Percentiles rank a stretch among this genome's conserved stretches.
Evolutionary conservation across 2,329 filamentous ascomycete species (phyloP).

Genomic region (Periconia sp.): DNA sequence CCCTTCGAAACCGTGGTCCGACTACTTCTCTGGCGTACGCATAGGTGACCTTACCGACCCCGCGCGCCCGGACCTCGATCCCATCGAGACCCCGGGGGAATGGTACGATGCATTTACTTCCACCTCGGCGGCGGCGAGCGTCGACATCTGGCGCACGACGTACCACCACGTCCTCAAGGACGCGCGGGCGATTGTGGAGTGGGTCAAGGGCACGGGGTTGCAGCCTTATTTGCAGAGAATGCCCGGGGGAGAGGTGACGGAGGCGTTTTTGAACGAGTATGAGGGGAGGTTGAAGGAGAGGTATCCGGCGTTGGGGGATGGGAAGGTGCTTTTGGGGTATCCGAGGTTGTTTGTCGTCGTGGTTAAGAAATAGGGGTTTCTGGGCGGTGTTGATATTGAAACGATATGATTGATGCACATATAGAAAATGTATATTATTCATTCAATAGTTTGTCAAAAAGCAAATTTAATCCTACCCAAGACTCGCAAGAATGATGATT

Average conservation of each 20-base stretch:
- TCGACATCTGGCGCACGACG: constrained; percentile 58
- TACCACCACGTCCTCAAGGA: constrained; percentile 57
- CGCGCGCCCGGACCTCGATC: constrained; percentile 45
- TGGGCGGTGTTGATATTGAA: too few relatives aligned
- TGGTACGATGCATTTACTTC: constrained; percentile 55
- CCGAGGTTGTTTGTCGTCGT: constrained; percentile 59
- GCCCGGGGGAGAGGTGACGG: constrained; percentile 33
- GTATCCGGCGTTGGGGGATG: constrained; percentile 53
- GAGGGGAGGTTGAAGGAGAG: constrained; percentile 44
- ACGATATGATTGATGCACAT: too few relatives aligned
- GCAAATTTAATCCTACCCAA: too few relatives aligned
- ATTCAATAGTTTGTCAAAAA: too few relatives aligned
- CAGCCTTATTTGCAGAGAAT: constrained; percentile 58
- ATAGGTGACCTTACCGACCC: constrained; percentile 17
- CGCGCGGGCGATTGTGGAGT: constrained; percentile 58
- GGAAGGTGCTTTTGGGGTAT: constrained; percentile 58
- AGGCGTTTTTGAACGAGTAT: constrained; percentile 53
- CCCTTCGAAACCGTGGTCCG: constrained; percentile 43
- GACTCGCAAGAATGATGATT: too few relatives aligned
- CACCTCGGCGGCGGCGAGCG: constrained; percentile 19
- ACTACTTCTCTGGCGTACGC: constrained; percentile 19
- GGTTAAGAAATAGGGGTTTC: constrained; percentile 28
- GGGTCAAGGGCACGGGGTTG: constrained; percentile 61
- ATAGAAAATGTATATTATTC: too few relatives aligned
- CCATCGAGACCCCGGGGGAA: constrained; percentile 50